Base-by-base conservation (phyloP, 176 grass and related monocot species). In the Calamus simplicifolius region DNA sequence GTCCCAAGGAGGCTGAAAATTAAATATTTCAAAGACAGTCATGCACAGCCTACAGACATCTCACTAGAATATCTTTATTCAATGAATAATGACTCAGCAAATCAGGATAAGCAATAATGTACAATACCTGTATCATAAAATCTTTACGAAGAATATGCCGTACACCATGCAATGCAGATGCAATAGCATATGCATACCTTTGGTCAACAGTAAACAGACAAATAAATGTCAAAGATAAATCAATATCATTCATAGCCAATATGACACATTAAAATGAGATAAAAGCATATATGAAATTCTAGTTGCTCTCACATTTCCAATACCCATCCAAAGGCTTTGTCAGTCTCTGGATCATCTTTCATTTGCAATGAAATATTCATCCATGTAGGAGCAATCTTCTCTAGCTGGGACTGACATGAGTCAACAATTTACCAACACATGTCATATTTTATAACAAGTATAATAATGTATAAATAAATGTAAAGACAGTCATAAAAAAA, bases 321-420 rank as follows among this genome's bases (percentile, higher is more conserved):
- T 62, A 97, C 83, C 92, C 92, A 97, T 27, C 92, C 92, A 77
- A 97, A 97, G 69, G 83, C 56, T 85, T 90, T 90, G 72, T 97
- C 87, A 18, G 92, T 51, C 18, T 85, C 81, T 29, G 70, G 60
- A 65, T 91, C 81, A 68, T 88, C 90, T 67, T 97, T 97, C 92
- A 97, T 97, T 57, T 77, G 78, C 66, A 97, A 48, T 29, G 92
- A 97, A 58, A 97, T 23, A 74, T 97, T 97, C 92, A 85, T 97
- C 92, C 92, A 97, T 67, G 83, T 82, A 1, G 92, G 92, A 72
- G 87, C 92, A 77, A 97, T 88, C 69, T 78, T 97, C 62, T 43
- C 8, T 43, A 43, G 10, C 35, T 43, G 35, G 35, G 35, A 43
- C 35, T 43, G 35, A 43, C 35, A 43, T 3, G 2, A 43, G 35